Conservation (phyloP, 2,329 filamentous ascomycete genomes). For the Grosmannia huntii region DNA sequence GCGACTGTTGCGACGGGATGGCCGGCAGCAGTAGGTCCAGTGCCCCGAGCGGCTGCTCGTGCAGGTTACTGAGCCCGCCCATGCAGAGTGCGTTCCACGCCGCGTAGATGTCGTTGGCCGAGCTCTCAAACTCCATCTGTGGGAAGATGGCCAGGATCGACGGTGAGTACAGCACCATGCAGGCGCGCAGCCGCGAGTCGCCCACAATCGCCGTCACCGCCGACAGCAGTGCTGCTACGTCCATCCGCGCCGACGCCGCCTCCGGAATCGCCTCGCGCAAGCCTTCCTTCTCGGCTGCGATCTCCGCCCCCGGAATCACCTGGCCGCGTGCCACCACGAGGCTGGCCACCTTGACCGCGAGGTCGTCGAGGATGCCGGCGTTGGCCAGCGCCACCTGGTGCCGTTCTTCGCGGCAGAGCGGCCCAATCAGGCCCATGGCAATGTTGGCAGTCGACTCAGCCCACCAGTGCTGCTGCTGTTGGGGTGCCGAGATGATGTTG, state of each 20-base stretch:
- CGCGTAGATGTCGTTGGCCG: conserved; percentile 32
- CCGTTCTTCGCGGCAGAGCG: conserved; percentile 52
- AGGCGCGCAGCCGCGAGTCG: conserved; percentile 66
- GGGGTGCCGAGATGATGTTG: conserved; percentile 46
- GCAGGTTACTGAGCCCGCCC: conserved; percentile 33
- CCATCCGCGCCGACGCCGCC: conserved; percentile 44
- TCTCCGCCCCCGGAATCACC: conserved; percentile 52
- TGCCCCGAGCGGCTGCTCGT: conserved; percentile 34
- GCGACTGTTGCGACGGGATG: conserved; percentile 29
- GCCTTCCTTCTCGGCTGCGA: conserved; percentile 38
- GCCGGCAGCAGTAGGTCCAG: conserved; percentile 55
- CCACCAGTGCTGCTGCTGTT: conserved; percentile 13
- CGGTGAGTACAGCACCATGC: conserved; percentile 56
- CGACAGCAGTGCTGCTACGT: conserved; percentile 58
- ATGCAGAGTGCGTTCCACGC: conserved; percentile 42
- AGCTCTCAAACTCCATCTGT: conserved; percentile 36
- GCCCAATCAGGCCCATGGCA: conserved; percentile 37
- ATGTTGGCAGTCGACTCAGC: conserved; percentile 42
- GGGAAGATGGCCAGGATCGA: conserved; percentile 59
- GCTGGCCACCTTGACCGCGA: conserved; percentile 60
- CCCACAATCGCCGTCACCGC: conserved; percentile 66
- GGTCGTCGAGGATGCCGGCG: conserved; percentile 61
- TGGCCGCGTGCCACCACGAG: conserved; percentile 57
- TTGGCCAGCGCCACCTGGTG: conserved; percentile 63
- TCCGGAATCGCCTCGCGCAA: conserved; percentile 45